phyloP scores from a whole-genome alignment of 2,329 filamentous ascomycete species.

The Colletotrichum lindemuthianum region DNA sequence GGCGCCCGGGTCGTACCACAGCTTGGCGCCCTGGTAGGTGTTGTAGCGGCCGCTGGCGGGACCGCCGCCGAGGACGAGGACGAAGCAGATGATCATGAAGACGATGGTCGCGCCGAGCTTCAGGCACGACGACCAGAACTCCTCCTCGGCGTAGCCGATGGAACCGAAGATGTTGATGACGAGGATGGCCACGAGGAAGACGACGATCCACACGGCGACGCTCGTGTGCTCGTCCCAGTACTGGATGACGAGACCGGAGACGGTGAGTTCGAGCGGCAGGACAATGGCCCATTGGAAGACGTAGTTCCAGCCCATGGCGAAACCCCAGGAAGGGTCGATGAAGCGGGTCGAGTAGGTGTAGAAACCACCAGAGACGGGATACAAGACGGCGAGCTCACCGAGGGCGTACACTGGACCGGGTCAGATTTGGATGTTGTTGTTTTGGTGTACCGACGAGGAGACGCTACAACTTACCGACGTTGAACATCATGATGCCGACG shows the following conservation, averaged over 20 bases:
- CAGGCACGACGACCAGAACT: conserved; percentile 64
- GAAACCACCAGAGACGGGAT: conserved; percentile 71
- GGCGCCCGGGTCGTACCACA: conserved; percentile 56
- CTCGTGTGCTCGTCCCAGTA: conserved; percentile 61
- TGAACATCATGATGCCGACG: conserved; percentile 70
- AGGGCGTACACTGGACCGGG: conserved; percentile 60
- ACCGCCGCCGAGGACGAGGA: conserved; percentile 68
- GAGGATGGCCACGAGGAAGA: conserved; percentile 61
- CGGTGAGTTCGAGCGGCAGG: conserved; percentile 61
- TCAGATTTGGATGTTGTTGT: background rate
- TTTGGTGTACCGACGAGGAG: rapidly evolving
- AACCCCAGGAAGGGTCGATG: conserved; percentile 69
- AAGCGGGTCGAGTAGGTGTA: conserved; percentile 70
- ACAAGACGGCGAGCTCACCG: conserved; percentile 70
- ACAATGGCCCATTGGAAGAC: conserved; percentile 62
- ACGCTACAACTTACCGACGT: conserved; percentile 50
- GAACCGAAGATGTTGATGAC: conserved; percentile 66
- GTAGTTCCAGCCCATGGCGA: conserved; percentile 64
- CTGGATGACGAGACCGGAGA: conserved; percentile 59
- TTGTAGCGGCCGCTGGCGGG: conserved; percentile 54
- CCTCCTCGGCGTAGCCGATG: conserved; percentile 63
- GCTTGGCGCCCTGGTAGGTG: conserved; percentile 53
- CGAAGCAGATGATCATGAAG: conserved; percentile 70
- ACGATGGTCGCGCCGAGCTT: conserved; percentile 67
- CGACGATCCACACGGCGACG: conserved; percentile 61